A percentile compares a stretch with the other conserved stretches of the same genome.
Conservation (phyloP, 2,329 filamentous ascomycete genomes). For the Fusarium acutatum region DNA sequence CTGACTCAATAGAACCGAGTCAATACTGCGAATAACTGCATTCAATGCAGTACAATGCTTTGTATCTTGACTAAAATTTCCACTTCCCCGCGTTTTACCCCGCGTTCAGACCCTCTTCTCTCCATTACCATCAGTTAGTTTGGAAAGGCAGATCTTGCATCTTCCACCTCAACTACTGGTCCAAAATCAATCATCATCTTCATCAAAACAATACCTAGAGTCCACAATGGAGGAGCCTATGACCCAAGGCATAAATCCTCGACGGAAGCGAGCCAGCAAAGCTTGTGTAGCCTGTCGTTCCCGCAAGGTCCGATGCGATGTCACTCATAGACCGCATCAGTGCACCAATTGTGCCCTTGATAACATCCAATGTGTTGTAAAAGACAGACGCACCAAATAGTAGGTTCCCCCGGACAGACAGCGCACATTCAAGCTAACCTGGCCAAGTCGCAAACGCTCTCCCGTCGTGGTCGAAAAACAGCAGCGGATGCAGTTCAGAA, state of each 20-base stretch:
- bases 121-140: not conserved
- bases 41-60: not conserved
- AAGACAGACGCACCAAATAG: slow-evolving; percentile 15
- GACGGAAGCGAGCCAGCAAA: slow-evolving; percentile 10
- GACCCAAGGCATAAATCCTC: not conserved
- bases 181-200: not conserved
- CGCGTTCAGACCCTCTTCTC: not conserved
- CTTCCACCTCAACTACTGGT: not conserved
- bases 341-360: slow-evolving; percentile 25
- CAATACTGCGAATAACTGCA: not conserved
- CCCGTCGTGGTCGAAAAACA: not conserved
- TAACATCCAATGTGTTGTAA: slow-evolving; percentile 15
- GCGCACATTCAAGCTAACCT: not conserved
- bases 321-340: slow-evolving; percentile 7
- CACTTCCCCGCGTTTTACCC: not conserved
- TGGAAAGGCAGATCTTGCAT: not conserved
- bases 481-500: not conserved
- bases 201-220: fast-evolving
- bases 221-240: not conserved
- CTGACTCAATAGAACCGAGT: not conserved
- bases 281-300: slow-evolving; percentile 19
- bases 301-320: slow-evolving; percentile 22
- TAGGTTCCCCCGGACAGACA: not conserved
- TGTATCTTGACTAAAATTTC: not conserved
- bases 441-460: not conserved